Conservation (phyloP, 2,329 filamentous ascomycete genomes). For the Sclerotinia trifoliorum region DNA sequence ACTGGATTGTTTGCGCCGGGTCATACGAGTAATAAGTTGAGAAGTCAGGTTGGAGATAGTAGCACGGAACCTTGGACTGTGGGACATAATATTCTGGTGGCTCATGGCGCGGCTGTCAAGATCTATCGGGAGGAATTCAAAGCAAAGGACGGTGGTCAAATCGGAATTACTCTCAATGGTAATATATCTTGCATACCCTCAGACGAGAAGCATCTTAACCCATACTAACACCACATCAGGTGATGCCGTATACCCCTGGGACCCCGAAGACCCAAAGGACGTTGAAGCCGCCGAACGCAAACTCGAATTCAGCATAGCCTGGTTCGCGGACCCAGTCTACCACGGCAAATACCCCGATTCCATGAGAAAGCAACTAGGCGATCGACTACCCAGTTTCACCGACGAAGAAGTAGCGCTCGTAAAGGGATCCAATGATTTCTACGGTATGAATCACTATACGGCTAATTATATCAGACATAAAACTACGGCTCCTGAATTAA, state of each 20-base stretch:
- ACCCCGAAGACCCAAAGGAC: slow-evolving; percentile 71
- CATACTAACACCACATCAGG: slow-evolving; percentile 44
- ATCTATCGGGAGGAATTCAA: slow-evolving; percentile 83
- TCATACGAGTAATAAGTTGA: slow-evolving; percentile 72
- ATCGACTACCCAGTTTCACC: slow-evolving; percentile 73
- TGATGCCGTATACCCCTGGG: slow-evolving; percentile 80
- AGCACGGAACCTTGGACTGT: slow-evolving; percentile 78
- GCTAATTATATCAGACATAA: slow-evolving; percentile 82
- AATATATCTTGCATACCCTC: slow-evolving; percentile 32
- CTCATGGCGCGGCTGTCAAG: slow-evolving; percentile 78
- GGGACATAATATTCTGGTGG: slow-evolving; percentile 76
- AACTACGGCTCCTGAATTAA: slow-evolving; percentile 55
- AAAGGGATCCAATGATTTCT: slow-evolving; percentile 86
- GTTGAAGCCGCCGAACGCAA: slow-evolving; percentile 75
- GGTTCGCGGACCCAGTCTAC: slow-evolving; percentile 89
- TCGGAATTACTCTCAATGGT: slow-evolving; percentile 86
- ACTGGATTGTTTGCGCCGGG: slow-evolving; percentile 78
- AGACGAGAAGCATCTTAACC: too few relatives aligned
- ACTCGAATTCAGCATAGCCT: slow-evolving; percentile 82
- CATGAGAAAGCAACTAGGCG: slow-evolving; percentile 78
- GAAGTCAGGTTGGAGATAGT: slow-evolving; percentile 70
- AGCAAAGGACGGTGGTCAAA: slow-evolving; percentile 66
- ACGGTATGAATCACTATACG: slow-evolving; percentile 93
- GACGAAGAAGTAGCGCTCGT: slow-evolving; percentile 71
- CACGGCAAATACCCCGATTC: slow-evolving; percentile 79